phyloP scores from a whole-genome alignment of 805 yeast species.

The Saccharomycopsis lassenensis region DNA sequence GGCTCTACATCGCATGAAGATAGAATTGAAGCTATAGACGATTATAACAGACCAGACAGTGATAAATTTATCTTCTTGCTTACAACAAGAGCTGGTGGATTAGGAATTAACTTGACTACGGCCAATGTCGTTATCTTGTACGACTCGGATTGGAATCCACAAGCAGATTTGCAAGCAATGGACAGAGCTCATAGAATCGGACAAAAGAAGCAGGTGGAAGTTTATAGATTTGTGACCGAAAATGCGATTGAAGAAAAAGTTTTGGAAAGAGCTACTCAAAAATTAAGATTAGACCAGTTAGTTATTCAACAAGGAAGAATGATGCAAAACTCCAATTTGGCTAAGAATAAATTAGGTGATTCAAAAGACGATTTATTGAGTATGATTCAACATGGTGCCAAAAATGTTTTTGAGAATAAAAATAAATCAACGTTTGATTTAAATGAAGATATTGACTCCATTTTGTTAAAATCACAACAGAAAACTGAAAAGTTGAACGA shows the following conservation, averaged over 20 bases:
- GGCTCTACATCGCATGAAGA: constrained; percentile 92
- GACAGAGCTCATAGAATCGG: constrained; percentile 97
- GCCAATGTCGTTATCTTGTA: constrained; percentile 85
- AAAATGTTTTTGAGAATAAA: constrained; percentile 58
- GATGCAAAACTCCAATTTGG: constrained; percentile 33
- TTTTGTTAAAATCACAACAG: constrained; percentile 69
- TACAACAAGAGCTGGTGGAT: constrained; percentile 95
- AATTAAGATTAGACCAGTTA: constrained; percentile 80
- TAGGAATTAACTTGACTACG: constrained; percentile 84
- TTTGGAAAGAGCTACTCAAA: constrained; percentile 91
- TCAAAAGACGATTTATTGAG: constrained; percentile 77
- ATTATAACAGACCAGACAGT: constrained; percentile 72
- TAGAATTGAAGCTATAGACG: constrained; percentile 86
- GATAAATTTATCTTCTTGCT: constrained; percentile 74
- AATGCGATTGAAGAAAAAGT: constrained; percentile 95
- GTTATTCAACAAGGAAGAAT: constrained; percentile 90
- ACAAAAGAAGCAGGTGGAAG: constrained; percentile 90
- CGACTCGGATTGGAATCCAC: constrained; percentile 98
- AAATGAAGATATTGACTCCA: constrained; percentile 73
- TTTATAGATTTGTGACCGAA: constrained; percentile 87
- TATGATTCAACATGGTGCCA: constrained; percentile 97
- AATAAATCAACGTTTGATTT: constrained; percentile 24
- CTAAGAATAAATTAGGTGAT: constrained; percentile 36
- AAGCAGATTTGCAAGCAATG: constrained; percentile 96
- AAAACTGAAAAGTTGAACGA: constrained; percentile 72